Evolutionary conservation across 2,329 filamentous ascomycete genomes (phyloP).

Genomic region (Penicillium sp.): DNA sequence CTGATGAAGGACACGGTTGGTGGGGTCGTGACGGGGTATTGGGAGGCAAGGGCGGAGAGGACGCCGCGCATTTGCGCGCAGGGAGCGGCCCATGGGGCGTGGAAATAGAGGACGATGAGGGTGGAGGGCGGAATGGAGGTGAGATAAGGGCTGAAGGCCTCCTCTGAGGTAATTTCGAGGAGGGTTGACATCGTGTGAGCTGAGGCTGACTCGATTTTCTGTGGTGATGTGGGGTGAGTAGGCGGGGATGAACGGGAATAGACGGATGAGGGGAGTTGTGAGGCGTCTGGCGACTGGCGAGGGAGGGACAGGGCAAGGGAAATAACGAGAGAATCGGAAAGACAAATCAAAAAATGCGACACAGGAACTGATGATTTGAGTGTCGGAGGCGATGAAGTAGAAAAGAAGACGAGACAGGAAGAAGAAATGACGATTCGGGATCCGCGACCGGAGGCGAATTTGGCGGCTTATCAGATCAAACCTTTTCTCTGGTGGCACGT

Average conservation of each 20-base stretch:
- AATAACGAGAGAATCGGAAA: not conserved
- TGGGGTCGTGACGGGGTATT: conserved; percentile 74
- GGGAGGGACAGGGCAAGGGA: not conserved
- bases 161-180: conserved; percentile 74
- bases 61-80: conserved; percentile 93
- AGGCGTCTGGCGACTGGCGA: not conserved
- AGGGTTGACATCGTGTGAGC: conserved; percentile 70
- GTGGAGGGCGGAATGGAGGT: conserved; percentile 69
- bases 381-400: conserved; percentile 8
- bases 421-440: conserved; percentile 19
- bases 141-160: conserved; percentile 73
- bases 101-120: conserved; percentile 88
- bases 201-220: conserved; percentile 4
- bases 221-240: conserved; percentile 6
- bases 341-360: not conserved
- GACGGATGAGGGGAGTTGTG: not conserved
- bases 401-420: conserved; percentile 17
- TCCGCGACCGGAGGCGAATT: conserved; percentile 27
- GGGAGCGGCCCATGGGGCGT: conserved; percentile 94
- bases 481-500: conserved; percentile 5
- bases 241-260: conserved; percentile 13
- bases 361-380: not conserved
- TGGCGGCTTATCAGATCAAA: conserved; percentile 41
- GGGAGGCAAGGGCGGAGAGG: conserved; percentile 80
- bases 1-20: conserved; percentile 79